phyloP scores from a whole-genome alignment of 116 monocot species.

The Papilionanthe hybrid region DNA sequence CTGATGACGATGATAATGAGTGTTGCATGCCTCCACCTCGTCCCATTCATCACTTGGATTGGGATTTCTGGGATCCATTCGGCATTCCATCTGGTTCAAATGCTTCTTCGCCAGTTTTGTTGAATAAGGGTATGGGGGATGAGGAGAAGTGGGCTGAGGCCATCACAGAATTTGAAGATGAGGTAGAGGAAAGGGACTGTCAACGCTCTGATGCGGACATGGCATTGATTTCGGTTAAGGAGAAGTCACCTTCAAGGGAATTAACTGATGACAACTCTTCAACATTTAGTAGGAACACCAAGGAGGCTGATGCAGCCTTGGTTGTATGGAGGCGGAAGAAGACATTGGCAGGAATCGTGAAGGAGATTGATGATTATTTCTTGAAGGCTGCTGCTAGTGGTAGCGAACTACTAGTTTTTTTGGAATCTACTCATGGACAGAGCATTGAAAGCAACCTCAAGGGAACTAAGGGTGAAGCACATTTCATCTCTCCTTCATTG shows the following conservation, averaged over 20 bases:
- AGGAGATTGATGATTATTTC: slow-evolving; percentile 87
- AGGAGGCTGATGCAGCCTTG: slow-evolving; percentile 50
- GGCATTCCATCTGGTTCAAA: slow-evolving; percentile 19
- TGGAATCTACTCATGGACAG: slow-evolving; percentile 41
- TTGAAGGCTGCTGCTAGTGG: slow-evolving; percentile 83
- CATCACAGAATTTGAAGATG: slow-evolving; percentile 58
- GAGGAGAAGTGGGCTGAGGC: slow-evolving; percentile 77
- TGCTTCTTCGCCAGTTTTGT: slow-evolving; percentile 23
- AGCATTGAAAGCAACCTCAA: slow-evolving; percentile 24
- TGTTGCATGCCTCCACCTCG: slow-evolving; percentile 42
- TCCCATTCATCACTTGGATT: slow-evolving; percentile 24
- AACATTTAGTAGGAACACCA: slow-evolving; percentile 52
- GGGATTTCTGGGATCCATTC: slow-evolving; percentile 62
- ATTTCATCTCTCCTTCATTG: not conserved
- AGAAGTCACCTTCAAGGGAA: slow-evolving; percentile 7
- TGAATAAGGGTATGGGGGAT: slow-evolving; percentile 13
- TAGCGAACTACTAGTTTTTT: slow-evolving; percentile 41
- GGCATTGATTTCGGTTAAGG: slow-evolving; percentile 11
- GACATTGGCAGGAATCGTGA: slow-evolving; percentile 53
- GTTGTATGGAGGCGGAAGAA: slow-evolving; percentile 63
- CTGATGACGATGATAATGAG: slow-evolving; percentile 23
- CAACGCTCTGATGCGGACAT: not conserved
- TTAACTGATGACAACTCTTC: slow-evolving; percentile 52
- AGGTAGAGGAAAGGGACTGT: slow-evolving; percentile 15
- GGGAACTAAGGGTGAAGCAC: slow-evolving; percentile 36